Evolutionary conservation across 129 eudicot species (phyloP), one percentile per base, ranked within the genome.

Genomic region (Flaveria bidentis): DNA sequence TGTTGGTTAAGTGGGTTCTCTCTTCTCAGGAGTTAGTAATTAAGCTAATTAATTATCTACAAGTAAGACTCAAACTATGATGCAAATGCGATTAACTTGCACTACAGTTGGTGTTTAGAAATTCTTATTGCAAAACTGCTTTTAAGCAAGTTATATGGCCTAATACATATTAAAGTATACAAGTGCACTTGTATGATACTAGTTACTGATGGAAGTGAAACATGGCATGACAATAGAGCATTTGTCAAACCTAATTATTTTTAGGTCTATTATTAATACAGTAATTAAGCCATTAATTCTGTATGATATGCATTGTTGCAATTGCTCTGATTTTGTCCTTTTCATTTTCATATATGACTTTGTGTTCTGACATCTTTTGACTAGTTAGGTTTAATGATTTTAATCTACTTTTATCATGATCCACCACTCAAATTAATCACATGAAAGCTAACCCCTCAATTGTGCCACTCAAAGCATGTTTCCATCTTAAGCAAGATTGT

Each of bases 401-500:
- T 36, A 61, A 28, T 28, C 42, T 61, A 4, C 39, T 60, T 17
- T 75, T 62, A 63, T 11, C 71, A 75, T 63, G 28, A 4, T 18
- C 64, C 50, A 36, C 13, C 33, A 18, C 72, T 64, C 62, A 50
- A 62, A 47, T 30, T 61, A 47, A 26, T 74, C 49, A 20, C 62
- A 63, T 18, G 64, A 33, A 69, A 69, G 36, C 30, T 26, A n/a
- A 56, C 16, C 33, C 55, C 3, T 56, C 49, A 23, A 14, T 56
- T 55, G 36, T 56, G 68, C 47, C n/a, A 45, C 44, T 17, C 49
- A 69, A 25, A 28, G 39, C 45, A 56, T 17, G 42, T 15, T 25
- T 23, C 30, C 44, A 6, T 77, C 68, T 55, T 68, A 25, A 67
- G 81, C 57, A 41, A 55, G 68, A 77, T 23, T 25, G 23, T 56